Evolutionary conservation across 495 filamentous ascomycete species (phyloP), one percentile per base, ranked within the genome.

Genomic region (Penicillium paradoxum): DNA sequence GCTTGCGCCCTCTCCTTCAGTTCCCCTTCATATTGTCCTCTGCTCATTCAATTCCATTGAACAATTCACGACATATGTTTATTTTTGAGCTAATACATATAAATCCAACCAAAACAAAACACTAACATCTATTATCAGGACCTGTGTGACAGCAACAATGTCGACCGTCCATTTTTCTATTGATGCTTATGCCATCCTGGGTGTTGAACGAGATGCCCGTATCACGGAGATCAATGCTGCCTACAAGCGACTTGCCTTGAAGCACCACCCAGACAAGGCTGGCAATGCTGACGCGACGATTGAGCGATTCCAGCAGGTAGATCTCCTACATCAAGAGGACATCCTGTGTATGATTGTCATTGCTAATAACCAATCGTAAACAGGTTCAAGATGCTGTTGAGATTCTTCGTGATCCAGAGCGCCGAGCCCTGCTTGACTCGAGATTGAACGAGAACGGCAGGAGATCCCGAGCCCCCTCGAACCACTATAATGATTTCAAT

Each of bases 191-290:
- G 48, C 62, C 3, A 56, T 68, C 24, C 67, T 80, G 10, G 68
- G 65, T 13, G 57, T 79, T 9, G 19, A 57, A 5, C 54, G 15
- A 25, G 38, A 65, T 39, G 72, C 76, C n/a, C 57, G 61, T 0
- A 29, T 63, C 11, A 65, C 65, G 17, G 71, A 73, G 2, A 78
- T 79, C 54, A 72, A 73, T 48, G 58, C 57, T 29, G 67, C 73
- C 6, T 77, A 76, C 58, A 76, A 71, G 46, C 71, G 58, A 42
- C 62, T 73, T 9, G 84, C 82, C 1, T 62, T 86, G 44, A 79
- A 76, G 51, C 69, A 65, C 57, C 83, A 86, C 53, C 84, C 83
- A 0, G 83, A 87, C 67, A 86, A 87, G 62, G 73, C 77, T 58
- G 70, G 72, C 29, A 66, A 68, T 32, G 69, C 70, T 24, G 63